phyloP scores from a whole-genome alignment of 208 protist genomes.

The Tritrichomonas foetus region DNA sequence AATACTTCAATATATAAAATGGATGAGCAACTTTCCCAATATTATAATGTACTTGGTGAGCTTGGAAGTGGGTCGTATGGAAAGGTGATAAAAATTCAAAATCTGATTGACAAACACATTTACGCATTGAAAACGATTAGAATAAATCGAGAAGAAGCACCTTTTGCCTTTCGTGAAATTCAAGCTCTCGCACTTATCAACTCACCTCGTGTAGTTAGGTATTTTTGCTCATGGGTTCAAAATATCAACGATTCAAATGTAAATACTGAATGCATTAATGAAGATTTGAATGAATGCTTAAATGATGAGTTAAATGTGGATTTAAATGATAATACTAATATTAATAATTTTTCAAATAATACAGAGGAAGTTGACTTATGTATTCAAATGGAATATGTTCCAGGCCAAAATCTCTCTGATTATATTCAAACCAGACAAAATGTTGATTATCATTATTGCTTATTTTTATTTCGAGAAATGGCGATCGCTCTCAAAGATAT shows the following conservation, averaged over 20 bases:
- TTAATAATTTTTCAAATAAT: not conserved
- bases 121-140: not conserved
- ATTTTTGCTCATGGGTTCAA: conserved; percentile 30
- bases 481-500: not conserved
- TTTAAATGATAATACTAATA: too few species aligned
- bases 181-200: not conserved
- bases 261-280: too few species aligned
- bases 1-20: too few species aligned
- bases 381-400: not conserved
- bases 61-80: too few species aligned
- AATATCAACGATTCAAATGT: too few species aligned
- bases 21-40: too few species aligned
- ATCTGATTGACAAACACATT: conserved; percentile 21
- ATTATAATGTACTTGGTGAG: too few species aligned
- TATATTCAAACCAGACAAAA: not conserved
- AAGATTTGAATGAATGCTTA: too few species aligned
- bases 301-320: too few species aligned
- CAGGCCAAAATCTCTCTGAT: not conserved
- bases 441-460: not conserved
- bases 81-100: not conserved
- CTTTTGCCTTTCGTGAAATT: not conserved
- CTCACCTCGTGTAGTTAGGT: not conserved
- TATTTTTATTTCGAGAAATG: not conserved
- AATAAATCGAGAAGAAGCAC: not conserved
- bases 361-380: not conserved